Conservation (phyloP, 331 rosid species). For the Malus hybrid region DNA sequence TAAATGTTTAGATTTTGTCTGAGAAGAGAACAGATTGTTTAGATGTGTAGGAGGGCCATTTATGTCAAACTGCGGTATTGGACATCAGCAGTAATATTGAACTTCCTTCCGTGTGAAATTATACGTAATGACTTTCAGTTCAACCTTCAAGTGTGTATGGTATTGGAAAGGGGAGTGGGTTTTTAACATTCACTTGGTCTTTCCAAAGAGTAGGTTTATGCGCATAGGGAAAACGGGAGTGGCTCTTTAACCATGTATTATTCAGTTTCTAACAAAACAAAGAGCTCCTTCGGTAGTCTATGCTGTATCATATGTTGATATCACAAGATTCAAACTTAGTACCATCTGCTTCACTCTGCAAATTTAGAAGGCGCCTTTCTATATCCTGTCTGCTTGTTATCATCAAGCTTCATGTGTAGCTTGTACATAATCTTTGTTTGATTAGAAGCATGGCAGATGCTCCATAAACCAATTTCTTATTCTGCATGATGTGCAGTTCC, state of each 20-base stretch:
- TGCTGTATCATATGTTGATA: neutral
- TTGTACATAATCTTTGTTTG: neutral
- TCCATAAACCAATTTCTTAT: slow-evolving; percentile 1
- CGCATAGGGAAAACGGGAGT: neutral
- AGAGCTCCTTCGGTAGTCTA: neutral
- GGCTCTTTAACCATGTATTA: neutral
- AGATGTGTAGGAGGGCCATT: neutral
- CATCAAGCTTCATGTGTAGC: neutral
- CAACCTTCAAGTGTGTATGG: neutral
- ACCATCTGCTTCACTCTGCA: neutral
- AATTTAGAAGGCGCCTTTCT: neutral
- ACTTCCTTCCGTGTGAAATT: neutral
- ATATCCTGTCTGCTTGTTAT: neutral
- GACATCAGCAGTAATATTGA: neutral
- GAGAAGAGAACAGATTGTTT: neutral
- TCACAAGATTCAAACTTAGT: neutral
- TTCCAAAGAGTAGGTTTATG: neutral
- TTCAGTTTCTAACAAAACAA: neutral
- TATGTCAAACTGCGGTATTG: neutral
- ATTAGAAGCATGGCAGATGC: neutral
- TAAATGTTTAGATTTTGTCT: neutral
- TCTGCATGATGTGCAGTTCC: slow-evolving; percentile 49
- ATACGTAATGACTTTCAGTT: neutral
- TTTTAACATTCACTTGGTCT: neutral
- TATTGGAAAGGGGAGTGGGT: neutral